Evolutionary conservation across 257 asterid genomes (phyloP).

Genomic region (Primulina tabacum): DNA sequence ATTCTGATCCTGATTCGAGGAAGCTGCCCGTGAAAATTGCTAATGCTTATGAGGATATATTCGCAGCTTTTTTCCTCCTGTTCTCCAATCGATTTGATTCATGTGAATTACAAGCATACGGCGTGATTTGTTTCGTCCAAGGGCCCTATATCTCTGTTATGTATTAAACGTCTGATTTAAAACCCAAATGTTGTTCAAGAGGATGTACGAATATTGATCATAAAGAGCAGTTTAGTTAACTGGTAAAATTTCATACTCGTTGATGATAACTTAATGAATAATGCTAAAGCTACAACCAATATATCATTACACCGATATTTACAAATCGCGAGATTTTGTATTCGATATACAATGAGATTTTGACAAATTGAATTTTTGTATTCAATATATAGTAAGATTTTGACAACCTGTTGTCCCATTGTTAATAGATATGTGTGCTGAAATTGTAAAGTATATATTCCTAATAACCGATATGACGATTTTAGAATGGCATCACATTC

Average conservation of each 20-base stretch:
- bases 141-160: neutral
- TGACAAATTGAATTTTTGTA: no score
- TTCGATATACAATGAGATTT: no score
- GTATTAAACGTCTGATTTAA: neutral
- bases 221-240: conserved; percentile 1
- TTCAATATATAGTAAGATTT: no score
- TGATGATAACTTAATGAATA: neutral
- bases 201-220: neutral
- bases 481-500: no score
- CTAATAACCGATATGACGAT: no score
- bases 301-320: no score
- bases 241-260: conserved; percentile 5
- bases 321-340: no score
- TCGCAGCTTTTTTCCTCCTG: neutral
- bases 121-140: neutral
- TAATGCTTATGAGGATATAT: conserved; percentile 84
- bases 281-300: no score
- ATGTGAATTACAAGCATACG: neutral
- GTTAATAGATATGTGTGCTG: no score
- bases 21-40: conserved; percentile 78
- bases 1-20: conserved; percentile 23
- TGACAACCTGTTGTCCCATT: no score
- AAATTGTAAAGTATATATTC: no score
- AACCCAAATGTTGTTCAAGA: neutral
- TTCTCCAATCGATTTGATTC: neutral